Evolutionary conservation across 495 filamentous ascomycete genomes (phyloP).

Genomic region (Daldinia caldariorum): DNA sequence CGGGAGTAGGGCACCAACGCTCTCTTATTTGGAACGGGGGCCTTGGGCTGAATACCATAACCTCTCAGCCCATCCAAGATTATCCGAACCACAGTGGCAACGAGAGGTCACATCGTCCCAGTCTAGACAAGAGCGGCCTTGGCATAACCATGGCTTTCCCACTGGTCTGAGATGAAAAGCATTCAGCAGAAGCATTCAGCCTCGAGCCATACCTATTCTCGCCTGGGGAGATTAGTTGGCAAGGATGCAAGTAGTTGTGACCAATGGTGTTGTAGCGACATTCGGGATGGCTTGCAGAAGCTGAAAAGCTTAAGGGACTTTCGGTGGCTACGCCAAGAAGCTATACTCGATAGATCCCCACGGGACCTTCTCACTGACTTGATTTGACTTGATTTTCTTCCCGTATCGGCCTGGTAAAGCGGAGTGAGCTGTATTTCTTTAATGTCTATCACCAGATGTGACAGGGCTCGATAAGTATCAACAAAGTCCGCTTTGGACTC

Average conservation of each 20-base stretch:
- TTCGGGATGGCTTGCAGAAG: constrained; percentile 44
- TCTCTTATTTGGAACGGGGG: constrained; percentile 31
- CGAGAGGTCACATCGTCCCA: constrained; percentile 17
- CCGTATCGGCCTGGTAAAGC: constrained; percentile 27
- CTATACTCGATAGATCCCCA: constrained; percentile 37
- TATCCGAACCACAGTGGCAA: constrained; percentile 20
- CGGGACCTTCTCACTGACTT: constrained; percentile 24
- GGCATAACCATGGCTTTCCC: constrained; percentile 8
- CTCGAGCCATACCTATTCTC: constrained; percentile 39
- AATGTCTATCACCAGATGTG: not conserved
- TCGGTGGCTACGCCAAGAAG: constrained; percentile 42
- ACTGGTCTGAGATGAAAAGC: constrained; percentile 31
- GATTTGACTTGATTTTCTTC: constrained; percentile 12
- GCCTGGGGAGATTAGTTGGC: constrained; percentile 44
- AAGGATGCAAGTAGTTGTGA: constrained; percentile 26
- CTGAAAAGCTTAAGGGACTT: constrained; percentile 39
- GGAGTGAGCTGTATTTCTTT: constrained; percentile 10
- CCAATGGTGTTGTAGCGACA: constrained; percentile 34
- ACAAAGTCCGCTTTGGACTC: not conserved
- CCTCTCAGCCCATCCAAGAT: constrained; percentile 11
- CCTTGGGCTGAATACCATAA: constrained; percentile 12
- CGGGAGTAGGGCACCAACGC: constrained; percentile 15
- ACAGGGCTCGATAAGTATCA: not conserved
- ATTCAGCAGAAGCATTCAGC: constrained; percentile 41
- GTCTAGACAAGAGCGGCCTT: constrained; percentile 20